Conservation (phyloP, 495 filamentous ascomycete genomes). For the Daldinia caldariorum region DNA sequence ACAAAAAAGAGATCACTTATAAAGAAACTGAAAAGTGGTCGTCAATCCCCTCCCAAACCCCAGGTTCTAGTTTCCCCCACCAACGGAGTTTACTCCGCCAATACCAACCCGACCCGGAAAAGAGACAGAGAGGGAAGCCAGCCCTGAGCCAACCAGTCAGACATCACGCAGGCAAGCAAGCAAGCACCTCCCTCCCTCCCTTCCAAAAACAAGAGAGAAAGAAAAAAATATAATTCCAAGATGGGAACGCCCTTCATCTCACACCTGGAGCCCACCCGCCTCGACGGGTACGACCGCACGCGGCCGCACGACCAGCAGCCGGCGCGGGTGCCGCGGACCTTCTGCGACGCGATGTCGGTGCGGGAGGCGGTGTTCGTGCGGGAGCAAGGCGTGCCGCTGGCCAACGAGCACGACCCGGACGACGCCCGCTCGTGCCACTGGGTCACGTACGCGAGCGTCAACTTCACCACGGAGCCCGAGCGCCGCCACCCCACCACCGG, state of each 20-base stretch:
- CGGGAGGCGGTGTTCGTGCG: constrained; percentile 79
- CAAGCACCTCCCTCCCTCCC: background rate
- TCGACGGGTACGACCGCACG: constrained; percentile 58
- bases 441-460: constrained; percentile 73
- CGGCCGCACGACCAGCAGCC: constrained; percentile 56
- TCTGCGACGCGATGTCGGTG: constrained; percentile 81
- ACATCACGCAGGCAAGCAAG: too few species aligned
- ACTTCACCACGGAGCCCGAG: constrained; percentile 50
- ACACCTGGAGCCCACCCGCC: constrained; percentile 57
- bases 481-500: constrained; percentile 45
- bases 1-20: background rate
- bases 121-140: too few species aligned
- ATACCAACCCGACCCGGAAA: background rate
- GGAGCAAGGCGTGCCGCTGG: constrained; percentile 75
- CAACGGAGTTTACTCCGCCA: background rate
- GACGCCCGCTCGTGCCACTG: constrained; percentile 83
- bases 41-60: background rate
- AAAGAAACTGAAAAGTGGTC: constrained; percentile 1
- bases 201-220: background rate
- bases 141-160: too few species aligned
- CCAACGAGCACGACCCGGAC: constrained; percentile 80
- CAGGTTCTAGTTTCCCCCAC: background rate
- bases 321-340: constrained; percentile 63
- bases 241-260: constrained; percentile 60
- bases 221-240: constrained; percentile 11